These are phyloP conservation scores for Hypoxylon rubiginosum DNA, from an alignment of 2,329 filamentous ascomycete species.

Conservation along the genomic window DNA sequence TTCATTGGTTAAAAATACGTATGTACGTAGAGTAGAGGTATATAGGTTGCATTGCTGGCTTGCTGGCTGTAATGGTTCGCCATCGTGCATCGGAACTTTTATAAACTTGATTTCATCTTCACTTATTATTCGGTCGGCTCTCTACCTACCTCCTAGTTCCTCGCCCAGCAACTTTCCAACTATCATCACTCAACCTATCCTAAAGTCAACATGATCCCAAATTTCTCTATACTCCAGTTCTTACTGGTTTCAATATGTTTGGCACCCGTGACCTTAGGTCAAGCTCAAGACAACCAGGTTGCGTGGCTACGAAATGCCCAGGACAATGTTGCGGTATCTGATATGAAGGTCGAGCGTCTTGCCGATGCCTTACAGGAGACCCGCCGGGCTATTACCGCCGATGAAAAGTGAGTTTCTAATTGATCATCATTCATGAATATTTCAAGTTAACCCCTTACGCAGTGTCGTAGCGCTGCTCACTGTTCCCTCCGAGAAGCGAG, in stretches of 20 bases:
- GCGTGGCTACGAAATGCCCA: conserved; percentile 9
- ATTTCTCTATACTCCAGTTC: neutral
- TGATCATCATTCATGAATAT: no score
- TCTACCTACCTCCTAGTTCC: no score
- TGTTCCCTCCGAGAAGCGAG: conserved; percentile 10
- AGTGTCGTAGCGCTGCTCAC: no score
- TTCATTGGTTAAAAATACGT: no score
- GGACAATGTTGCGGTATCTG: neutral
- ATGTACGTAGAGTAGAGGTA: no score
- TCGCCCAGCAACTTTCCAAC: neutral
- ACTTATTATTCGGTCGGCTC: neutral
- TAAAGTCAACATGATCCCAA: conserved; percentile 2
- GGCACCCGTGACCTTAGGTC: neutral
- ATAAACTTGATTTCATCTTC: neutral
- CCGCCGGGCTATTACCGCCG: neutral
- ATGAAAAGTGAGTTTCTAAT: conserved; percentile 4
- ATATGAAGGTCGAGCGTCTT: neutral
- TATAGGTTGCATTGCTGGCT: no score
- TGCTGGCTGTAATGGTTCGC: neutral
- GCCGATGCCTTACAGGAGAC: neutral
- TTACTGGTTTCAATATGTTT: conserved; percentile 1
- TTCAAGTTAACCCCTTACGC: neutral
- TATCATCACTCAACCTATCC: neutral
- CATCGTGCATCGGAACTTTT: neutral
- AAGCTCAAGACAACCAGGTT: conserved; percentile 6